These are phyloP conservation scores for Chalciporus pseudorubinellus DNA, from an alignment of 768 basidiomycete genomes.

Conservation along the genomic window DNA sequence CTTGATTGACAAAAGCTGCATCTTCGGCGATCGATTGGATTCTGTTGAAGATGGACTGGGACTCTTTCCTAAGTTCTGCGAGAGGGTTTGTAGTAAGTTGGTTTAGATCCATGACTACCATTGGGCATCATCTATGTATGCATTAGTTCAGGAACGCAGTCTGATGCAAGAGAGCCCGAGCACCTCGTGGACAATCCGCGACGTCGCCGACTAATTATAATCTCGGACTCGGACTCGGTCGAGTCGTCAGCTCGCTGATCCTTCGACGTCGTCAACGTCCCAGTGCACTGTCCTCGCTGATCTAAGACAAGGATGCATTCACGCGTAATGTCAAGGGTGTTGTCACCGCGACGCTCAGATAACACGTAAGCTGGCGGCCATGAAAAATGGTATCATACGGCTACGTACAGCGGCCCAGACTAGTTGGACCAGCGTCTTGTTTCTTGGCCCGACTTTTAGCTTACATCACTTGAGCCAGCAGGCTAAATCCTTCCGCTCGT, in stretches of 20 bases:
- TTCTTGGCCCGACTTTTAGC: neutral
- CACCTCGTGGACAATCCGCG: too few species aligned
- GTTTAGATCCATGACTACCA: conserved; percentile 1
- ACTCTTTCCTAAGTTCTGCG: conserved; percentile 61
- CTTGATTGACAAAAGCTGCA: conserved; percentile 59
- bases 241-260: too few species aligned
- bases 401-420: too few species aligned
- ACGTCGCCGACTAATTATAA: too few species aligned
- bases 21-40: conserved; percentile 85
- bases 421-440: neutral
- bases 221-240: too few species aligned
- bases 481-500: conserved; percentile 13
- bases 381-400: too few species aligned
- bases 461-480: conserved; percentile 4
- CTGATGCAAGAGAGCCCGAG: too few species aligned
- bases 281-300: too few species aligned
- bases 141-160: too few species aligned
- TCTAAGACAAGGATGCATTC: too few species aligned
- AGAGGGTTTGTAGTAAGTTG: conserved; percentile 30
- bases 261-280: too few species aligned
- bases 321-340: too few species aligned
- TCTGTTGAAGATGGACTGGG: conserved; percentile 80
- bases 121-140: neutral
- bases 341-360: conserved; percentile 9
- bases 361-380: conserved; percentile 6